These are phyloP conservation scores for Euphorbia pulcherrima DNA, from an alignment of 345 rosid species.

Conservation along the genomic window DNA sequence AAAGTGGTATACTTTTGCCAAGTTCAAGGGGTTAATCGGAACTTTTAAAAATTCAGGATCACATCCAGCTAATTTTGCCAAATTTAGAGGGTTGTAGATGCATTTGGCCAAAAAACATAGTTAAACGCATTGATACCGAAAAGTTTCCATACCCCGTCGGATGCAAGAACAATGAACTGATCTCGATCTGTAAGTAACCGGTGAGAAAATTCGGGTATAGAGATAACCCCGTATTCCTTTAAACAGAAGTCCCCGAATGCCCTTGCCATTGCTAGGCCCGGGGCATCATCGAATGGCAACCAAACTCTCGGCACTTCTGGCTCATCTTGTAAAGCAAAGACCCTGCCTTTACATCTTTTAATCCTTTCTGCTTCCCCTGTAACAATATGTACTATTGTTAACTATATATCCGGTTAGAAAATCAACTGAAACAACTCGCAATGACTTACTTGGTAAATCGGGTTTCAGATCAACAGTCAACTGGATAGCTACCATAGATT, in stretches of 20 bases:
- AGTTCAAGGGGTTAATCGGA: no score
- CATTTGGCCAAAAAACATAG: no score
- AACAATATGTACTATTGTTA: slow-evolving; percentile 15
- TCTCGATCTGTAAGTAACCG: slow-evolving; percentile 74
- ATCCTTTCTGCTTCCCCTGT: slow-evolving; percentile 97
- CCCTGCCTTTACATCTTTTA: slow-evolving; percentile 91
- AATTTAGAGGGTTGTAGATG: no score
- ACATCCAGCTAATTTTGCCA: no score
- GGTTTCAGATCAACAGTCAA: slow-evolving; percentile 96
- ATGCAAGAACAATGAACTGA: slow-evolving; percentile 94
- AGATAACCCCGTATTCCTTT: slow-evolving; percentile 97
- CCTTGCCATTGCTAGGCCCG: slow-evolving; percentile 99
- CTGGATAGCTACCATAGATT: slow-evolving; percentile 80
- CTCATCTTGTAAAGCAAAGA: slow-evolving; percentile 96
- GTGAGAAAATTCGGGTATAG: slow-evolving; percentile 88
- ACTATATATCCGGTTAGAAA: not conserved
- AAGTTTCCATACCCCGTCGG: slow-evolving; percentile 72
- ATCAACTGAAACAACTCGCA: slow-evolving; percentile 10
- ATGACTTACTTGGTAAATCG: slow-evolving; percentile 82
- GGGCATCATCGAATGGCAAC: slow-evolving; percentile 99
- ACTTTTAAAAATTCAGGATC: no score
- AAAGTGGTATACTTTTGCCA: no score
- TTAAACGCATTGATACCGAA: not conserved
- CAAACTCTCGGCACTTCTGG: slow-evolving; percentile 98
- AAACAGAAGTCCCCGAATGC: slow-evolving; percentile 99